A percentile compares a stretch with the other conserved stretches of the same genome.
Conservation (phyloP, 192 early-diverging fungal species). For the Globomyces pollinis-pini region DNA sequence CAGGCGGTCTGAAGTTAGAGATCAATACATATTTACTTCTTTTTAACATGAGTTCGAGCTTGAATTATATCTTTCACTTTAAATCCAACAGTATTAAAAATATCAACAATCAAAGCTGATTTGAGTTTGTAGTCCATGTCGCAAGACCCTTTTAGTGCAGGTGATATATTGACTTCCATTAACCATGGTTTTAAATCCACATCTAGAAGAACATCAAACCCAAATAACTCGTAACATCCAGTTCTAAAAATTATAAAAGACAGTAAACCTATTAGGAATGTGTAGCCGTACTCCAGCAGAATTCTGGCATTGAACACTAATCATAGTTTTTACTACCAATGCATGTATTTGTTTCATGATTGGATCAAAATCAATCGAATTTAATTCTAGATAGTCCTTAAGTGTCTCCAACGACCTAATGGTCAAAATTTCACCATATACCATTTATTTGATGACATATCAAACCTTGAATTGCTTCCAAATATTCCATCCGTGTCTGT, state of each 20-base stretch:
- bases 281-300: constrained; percentile 28
- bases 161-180: constrained; percentile 16
- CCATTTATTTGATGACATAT: too few species aligned
- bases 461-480: constrained; percentile 17
- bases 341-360: constrained; percentile 26
- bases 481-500: background rate
- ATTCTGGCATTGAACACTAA: constrained; percentile 24
- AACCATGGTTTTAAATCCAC: constrained; percentile 15
- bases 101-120: constrained; percentile 23
- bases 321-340: constrained; percentile 33
- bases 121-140: constrained; percentile 34
- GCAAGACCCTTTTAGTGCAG: constrained; percentile 24
- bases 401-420: constrained; percentile 32
- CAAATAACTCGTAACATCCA: constrained; percentile 20
- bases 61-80: constrained; percentile 19
- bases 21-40: background rate
- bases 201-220: constrained; percentile 20
- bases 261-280: constrained; percentile 23
- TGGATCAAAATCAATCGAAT: constrained; percentile 19
- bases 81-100: constrained; percentile 40
- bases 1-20: background rate
- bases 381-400: constrained; percentile 24
- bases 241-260: background rate
- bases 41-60: background rate
- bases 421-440: too few species aligned